Evolutionary conservation across 176 grass and related monocot species (phyloP).

Genomic region (Carex cristatella): DNA sequence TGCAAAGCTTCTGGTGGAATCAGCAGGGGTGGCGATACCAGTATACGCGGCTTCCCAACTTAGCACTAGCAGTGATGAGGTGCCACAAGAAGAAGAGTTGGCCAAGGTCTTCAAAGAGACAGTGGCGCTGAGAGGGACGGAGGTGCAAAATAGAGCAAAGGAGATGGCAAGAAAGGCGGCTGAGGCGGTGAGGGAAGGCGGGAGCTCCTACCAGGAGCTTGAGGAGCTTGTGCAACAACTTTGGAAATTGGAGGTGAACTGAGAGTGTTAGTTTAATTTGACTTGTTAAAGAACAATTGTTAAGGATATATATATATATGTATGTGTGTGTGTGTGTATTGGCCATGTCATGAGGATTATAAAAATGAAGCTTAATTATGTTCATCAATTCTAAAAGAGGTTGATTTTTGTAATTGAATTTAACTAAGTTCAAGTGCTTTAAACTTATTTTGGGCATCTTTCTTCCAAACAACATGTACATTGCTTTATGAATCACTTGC

Average conservation of each 20-base stretch:
- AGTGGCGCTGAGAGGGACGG: not conserved
- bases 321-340: not conserved
- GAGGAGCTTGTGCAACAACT: not conserved
- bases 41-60: not conserved
- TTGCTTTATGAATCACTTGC: too few species aligned
- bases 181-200: not conserved
- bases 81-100: conserved; percentile 23
- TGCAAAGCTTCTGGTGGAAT: not conserved
- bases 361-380: too few species aligned
- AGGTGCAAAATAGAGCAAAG: not conserved
- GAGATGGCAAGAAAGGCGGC: not conserved
- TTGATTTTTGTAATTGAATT: too few species aligned
- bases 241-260: not conserved
- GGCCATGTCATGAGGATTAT: too few species aligned
- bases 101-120: not conserved
- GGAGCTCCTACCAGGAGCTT: not conserved
- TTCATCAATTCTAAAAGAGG: too few species aligned
- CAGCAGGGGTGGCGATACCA: not conserved
- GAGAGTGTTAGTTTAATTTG: not conserved
- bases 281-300: not conserved
- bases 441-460: too few species aligned
- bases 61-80: not conserved
- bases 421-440: too few species aligned
- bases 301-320: too few species aligned
- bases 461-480: too few species aligned